A percentile compares a stretch with the other conserved stretches of the same genome.
These are phyloP conservation scores for Daldinia vernicosa DNA, from an alignment of 495 filamentous ascomycete genomes.

Conservation along the genomic window DNA sequence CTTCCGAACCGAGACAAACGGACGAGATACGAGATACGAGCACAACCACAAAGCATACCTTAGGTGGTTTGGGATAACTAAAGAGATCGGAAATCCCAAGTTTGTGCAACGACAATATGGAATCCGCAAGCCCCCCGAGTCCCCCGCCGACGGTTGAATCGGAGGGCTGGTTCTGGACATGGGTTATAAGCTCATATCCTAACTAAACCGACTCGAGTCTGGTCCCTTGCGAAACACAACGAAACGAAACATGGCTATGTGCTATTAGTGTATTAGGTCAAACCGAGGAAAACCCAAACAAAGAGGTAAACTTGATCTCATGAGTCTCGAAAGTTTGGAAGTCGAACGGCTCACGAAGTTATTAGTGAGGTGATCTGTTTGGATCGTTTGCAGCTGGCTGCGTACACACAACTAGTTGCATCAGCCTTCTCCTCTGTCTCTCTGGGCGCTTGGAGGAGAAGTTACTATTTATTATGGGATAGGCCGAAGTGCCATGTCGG, in stretches of 20 bases:
- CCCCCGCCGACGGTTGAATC: constrained; percentile 24
- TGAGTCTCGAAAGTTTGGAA: too few relatives aligned
- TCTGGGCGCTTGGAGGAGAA: too few relatives aligned
- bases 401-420: too few relatives aligned
- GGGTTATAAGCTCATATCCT: constrained; percentile 37
- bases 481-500: too few relatives aligned
- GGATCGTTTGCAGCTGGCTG: too few relatives aligned
- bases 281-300: not conserved
- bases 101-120: constrained; percentile 20
- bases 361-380: too few relatives aligned
- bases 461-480: too few relatives aligned
- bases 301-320: not conserved
- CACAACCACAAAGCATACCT: not conserved
- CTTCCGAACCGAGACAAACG: not conserved
- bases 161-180: constrained; percentile 39
- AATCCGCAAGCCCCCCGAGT: constrained; percentile 21
- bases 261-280: not conserved
- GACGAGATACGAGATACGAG: not conserved
- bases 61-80: not conserved
- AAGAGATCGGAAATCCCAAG: not conserved
- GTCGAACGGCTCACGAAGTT: too few relatives aligned
- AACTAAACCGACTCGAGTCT: constrained; percentile 24
- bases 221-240: not conserved
- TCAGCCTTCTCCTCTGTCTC: too few relatives aligned
- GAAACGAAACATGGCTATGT: not conserved